Percentiles rank a stretch among this genome's conserved stretches.
Conservation (phyloP, 2,329 filamentous ascomycete species). For the Fusarium phyllophilum region DNA sequence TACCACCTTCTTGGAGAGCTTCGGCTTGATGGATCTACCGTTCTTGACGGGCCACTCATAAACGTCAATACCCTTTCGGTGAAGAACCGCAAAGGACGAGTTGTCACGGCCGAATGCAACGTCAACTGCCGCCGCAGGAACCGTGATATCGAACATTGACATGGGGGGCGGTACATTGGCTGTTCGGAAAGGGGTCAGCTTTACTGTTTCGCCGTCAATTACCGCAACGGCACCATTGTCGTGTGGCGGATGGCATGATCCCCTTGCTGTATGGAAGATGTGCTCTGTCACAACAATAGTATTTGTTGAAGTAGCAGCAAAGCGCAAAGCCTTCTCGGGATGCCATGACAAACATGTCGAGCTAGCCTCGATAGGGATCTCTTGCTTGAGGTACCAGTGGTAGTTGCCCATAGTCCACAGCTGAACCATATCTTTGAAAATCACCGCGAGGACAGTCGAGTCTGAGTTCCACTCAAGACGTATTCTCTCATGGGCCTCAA, state of each 20-base stretch:
- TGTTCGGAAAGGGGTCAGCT: constrained; percentile 84
- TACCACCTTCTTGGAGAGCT: constrained; percentile 52
- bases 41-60: constrained; percentile 75
- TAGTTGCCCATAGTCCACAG: constrained; percentile 98
- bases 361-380: constrained; percentile 64
- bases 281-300: constrained; percentile 71
- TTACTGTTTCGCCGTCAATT: constrained; percentile 82
- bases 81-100: constrained; percentile 76
- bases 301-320: constrained; percentile 65
- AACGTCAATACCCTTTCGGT: constrained; percentile 71
- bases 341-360: constrained; percentile 74
- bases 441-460: constrained; percentile 89
- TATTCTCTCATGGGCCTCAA: constrained; percentile 67
- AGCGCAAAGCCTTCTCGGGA: constrained; percentile 80
- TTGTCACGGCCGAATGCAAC: constrained; percentile 76
- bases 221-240: constrained; percentile 85
- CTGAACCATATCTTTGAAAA: constrained; percentile 79
- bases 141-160: constrained; percentile 78
- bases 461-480: constrained; percentile 88
- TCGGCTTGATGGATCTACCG: constrained; percentile 59
- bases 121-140: constrained; percentile 74
- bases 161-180: constrained; percentile 94
- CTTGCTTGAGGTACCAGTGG: constrained; percentile 97
- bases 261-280: constrained; percentile 73
- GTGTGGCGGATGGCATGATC: constrained; percentile 74